Evolutionary conservation across 2,329 filamentous ascomycete species (phyloP).

Genomic region (Epichloe elymi): DNA sequence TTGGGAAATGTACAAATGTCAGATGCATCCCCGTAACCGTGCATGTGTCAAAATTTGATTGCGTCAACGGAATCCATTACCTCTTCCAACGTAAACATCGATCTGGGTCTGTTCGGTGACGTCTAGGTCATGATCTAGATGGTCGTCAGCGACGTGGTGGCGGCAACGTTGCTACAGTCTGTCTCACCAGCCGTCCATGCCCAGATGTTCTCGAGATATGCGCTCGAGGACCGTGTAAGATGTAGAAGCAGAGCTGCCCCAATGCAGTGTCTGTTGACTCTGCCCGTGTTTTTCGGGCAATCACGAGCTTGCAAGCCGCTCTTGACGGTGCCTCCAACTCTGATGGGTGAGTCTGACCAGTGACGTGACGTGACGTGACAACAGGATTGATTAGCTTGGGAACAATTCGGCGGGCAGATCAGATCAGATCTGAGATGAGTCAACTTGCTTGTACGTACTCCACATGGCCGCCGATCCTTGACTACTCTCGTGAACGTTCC

Average conservation of each 20-base stretch:
- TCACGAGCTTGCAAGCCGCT: slow-evolving; percentile 8
- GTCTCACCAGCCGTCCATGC: slow-evolving; percentile 54
- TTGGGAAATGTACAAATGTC: not conserved
- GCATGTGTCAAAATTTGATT: too few species aligned
- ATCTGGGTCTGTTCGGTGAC: slow-evolving; percentile 12
- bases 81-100: slow-evolving; percentile 22
- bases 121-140: not conserved
- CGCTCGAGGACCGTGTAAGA: slow-evolving; percentile 30
- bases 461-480: slow-evolving; percentile 36
- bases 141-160: not conserved
- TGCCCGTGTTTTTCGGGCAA: slow-evolving; percentile 11
- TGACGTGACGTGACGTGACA: too few species aligned
- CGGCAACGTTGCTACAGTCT: not conserved
- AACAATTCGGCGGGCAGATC: too few species aligned
- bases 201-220: slow-evolving; percentile 41
- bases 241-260: slow-evolving; percentile 43
- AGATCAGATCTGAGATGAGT: too few species aligned
- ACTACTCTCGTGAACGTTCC: slow-evolving; percentile 37
- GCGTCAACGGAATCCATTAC: slow-evolving; percentile 7
- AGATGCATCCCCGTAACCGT: too few species aligned
- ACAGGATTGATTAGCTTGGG: too few species aligned
- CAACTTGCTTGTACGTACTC: slow-evolving; percentile 15
- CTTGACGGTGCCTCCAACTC: slow-evolving; percentile 24
- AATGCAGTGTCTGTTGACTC: slow-evolving; percentile 35
- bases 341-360: slow-evolving; percentile 28